Conservation (phyloP, 2,329 filamentous ascomycete genomes). For the Colletotrichum brevisporum region DNA sequence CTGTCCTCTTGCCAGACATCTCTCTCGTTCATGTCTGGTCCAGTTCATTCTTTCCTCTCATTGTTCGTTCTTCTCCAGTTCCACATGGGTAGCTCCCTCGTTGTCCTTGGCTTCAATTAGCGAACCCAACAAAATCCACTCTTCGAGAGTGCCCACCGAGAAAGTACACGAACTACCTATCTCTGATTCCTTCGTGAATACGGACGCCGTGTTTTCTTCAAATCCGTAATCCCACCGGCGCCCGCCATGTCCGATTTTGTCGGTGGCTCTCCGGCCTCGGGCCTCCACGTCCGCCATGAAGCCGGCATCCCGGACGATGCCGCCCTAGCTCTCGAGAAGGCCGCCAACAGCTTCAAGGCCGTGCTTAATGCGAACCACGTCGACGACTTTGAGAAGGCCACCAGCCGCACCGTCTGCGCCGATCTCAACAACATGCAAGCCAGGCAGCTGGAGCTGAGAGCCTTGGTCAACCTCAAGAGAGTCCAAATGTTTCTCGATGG, state of each 20-base stretch:
- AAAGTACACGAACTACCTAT: not conserved
- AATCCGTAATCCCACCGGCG: conserved; percentile 9
- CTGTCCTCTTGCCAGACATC: not conserved
- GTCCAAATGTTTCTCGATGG: conserved; percentile 44
- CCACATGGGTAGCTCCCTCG: not conserved
- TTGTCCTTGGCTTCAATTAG: not conserved
- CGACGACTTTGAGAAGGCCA: conserved; percentile 41
- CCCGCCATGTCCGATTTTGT: conserved; percentile 22
- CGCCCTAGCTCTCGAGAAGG: conserved; percentile 3
- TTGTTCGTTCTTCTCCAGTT: not conserved
- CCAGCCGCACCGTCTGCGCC: conserved; percentile 41
- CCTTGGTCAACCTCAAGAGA: conserved; percentile 47
- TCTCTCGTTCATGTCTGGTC: not conserved
- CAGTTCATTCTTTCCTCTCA: conserved; percentile 4
- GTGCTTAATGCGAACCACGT: conserved; percentile 39
- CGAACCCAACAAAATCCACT: not conserved
- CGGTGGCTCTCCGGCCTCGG: not conserved
- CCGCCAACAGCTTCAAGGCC: conserved; percentile 34
- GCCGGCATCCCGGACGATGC: conserved; percentile 19
- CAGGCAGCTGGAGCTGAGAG: conserved; percentile 45
- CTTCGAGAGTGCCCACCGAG: not conserved
- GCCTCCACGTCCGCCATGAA: conserved; percentile 7
- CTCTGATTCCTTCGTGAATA: not conserved
- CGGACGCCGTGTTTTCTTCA: conserved; percentile 17
- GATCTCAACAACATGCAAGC: conserved; percentile 46